phyloP scores from a whole-genome alignment of 2,329 filamentous ascomycete genomes.

The Grosmannia clavigera region DNA sequence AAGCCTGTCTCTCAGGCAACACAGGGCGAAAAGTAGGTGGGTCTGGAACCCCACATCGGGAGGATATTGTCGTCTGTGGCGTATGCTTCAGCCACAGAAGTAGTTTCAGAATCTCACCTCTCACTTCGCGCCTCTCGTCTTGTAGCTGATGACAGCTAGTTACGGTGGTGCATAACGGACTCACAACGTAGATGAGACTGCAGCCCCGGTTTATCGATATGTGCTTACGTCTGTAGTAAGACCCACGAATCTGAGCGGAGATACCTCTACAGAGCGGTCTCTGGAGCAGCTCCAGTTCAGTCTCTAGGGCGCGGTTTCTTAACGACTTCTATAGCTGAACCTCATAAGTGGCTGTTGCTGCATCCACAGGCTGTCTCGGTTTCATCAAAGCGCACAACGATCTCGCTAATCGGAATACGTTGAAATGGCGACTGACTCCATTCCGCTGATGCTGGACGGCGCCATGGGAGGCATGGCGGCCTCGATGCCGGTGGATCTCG shows the following conservation, averaged over 20 bases:
- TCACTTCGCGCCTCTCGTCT: background rate
- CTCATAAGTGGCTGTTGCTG: background rate
- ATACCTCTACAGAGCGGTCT: background rate
- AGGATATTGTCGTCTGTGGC: background rate
- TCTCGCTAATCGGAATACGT: background rate
- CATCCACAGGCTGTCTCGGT: background rate
- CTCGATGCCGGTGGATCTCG: conserved; percentile 35
- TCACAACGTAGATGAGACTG: background rate
- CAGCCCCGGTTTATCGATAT: background rate
- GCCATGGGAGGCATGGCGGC: conserved; percentile 28
- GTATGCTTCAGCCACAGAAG: background rate
- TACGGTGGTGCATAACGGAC: background rate
- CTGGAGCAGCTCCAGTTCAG: background rate
- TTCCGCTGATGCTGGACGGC: conserved; percentile 8
- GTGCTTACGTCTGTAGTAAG: background rate
- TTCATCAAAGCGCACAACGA: background rate
- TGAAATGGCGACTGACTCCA: conserved; percentile 1
- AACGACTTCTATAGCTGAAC: background rate
- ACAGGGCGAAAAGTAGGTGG: background rate
- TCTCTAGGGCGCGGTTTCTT: background rate
- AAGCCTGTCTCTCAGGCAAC: background rate
- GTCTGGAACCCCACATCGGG: background rate
- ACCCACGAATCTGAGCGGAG: background rate
- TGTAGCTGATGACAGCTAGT: background rate
- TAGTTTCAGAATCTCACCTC: background rate